Conservation (phyloP, 2,329 filamentous ascomycete genomes). For the Reticulascus tulasneorum region DNA sequence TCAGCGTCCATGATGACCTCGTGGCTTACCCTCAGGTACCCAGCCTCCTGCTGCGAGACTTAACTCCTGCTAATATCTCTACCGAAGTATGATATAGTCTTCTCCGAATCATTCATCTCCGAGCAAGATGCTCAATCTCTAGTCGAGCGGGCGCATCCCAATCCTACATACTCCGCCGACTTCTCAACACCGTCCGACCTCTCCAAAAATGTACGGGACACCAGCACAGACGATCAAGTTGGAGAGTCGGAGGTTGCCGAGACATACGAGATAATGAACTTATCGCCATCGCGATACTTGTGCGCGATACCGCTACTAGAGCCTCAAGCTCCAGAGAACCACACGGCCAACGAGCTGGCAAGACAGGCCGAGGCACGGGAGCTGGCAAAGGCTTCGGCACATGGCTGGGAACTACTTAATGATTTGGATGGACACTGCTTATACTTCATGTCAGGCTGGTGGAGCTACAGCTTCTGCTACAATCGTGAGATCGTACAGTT, state of each 20-base stretch:
- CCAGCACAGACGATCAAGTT: constrained; percentile 24
- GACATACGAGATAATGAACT: constrained; percentile 70
- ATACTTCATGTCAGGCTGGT: constrained; percentile 83
- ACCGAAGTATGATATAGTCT: constrained; percentile 72
- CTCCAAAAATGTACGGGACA: constrained; percentile 30
- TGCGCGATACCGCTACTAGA: constrained; percentile 76
- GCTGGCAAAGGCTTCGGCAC: constrained; percentile 68
- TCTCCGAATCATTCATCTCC: constrained; percentile 68
- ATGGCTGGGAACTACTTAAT: constrained; percentile 75
- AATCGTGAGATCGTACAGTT: constrained; percentile 85
- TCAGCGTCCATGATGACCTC: constrained; percentile 86
- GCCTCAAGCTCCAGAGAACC: constrained; percentile 51
- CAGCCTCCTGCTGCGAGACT: constrained; percentile 5
- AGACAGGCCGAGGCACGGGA: constrained; percentile 77
- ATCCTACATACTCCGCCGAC: constrained; percentile 36
- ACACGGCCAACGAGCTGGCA: constrained; percentile 62
- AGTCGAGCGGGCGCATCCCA: constrained; percentile 38
- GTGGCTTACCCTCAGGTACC: constrained; percentile 81
- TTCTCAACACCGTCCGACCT: constrained; percentile 36
- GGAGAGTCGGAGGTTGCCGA: constrained; percentile 27
- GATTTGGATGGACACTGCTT: constrained; percentile 77
- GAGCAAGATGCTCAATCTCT: constrained; percentile 64
- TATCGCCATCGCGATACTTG: constrained; percentile 70
- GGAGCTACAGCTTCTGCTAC: constrained; percentile 95
- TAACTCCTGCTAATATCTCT: constrained; percentile 1